Base-by-base conservation (phyloP, 441 rosid species). In the Gossypium schwendimanii region DNA sequence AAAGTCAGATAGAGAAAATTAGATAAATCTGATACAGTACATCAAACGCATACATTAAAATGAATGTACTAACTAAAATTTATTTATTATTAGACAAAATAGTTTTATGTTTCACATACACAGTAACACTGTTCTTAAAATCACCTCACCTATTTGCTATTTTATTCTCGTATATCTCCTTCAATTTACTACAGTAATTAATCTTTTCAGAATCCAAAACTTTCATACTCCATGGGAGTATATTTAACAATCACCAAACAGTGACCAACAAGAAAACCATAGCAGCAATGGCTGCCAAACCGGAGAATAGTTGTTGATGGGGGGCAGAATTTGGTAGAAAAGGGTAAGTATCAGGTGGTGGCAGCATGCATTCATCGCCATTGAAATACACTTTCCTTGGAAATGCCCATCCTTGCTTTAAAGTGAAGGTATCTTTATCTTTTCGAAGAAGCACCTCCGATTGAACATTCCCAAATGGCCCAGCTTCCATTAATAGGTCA, bases 291-390 rank as follows among this genome's bases (percentile, higher is more conserved):
- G 82, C 54, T 61, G 79, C 65, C 1, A 62, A 75, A 52, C 84
- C 67, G 12, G 89, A 76, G 70, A 75, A 24, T 0, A 69, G 71
- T 47, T 69, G 67, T 54, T 63, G 64, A 21, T 45, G 53, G 20
- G 90, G 53, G 17, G 90, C 91, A 24, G 87, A 80, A 76, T 86
- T 93, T 26, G 98, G 96, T 62, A 93, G 86, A 69, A 81, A 87
- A 12, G 98, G 97, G 78, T 90, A 93, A 1, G 89, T 72, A 58
- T 91, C 97, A 3, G 98, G 98, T 52, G 93, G 86, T 1, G 97
- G 97, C 33, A 91, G 80, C 89, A 86, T 84, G 80, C 94, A 87
- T 70, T 84, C 85, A 2, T 89, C 88, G 8, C 94, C 94, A 59
- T 87, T 87, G 82, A 89, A 84, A 74, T 89, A 89, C 18, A 86